Evolutionary conservation across 1,139 yeast species (phyloP).

Genomic region (Zygoascus meyerae): DNA sequence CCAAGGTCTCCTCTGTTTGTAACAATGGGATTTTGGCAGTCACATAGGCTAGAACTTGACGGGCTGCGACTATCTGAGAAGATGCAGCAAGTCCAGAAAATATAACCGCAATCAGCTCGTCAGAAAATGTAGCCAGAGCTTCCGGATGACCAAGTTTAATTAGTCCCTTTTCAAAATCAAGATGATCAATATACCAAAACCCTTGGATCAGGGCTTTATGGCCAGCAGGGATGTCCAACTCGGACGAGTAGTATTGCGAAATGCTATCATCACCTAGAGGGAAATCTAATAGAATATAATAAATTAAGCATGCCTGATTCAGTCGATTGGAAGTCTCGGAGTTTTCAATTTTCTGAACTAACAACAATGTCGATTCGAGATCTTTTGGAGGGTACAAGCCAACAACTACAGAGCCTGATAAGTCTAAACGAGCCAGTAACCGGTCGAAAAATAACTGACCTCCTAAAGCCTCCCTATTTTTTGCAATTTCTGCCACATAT

Average conservation of each 20-base stretch:
- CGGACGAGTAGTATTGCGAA: slow-evolving; percentile 29
- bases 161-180: slow-evolving; percentile 19
- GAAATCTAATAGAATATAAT: slow-evolving; percentile 29
- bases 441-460: slow-evolving; percentile 26
- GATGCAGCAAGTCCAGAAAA: slow-evolving; percentile 7
- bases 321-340: slow-evolving; percentile 14
- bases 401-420: slow-evolving; percentile 13
- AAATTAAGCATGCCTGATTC: slow-evolving; percentile 23
- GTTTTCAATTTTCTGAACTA: slow-evolving; percentile 23
- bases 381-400: slow-evolving; percentile 26
- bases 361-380: slow-evolving; percentile 17
- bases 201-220: slow-evolving; percentile 23
- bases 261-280: slow-evolving; percentile 20
- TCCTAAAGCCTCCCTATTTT: slow-evolving; percentile 15
- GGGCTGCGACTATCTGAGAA: slow-evolving; percentile 3
- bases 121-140: slow-evolving; percentile 21
- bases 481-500: slow-evolving; percentile 11
- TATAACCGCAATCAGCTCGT: slow-evolving; percentile 20
- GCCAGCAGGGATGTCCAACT: slow-evolving; percentile 26
- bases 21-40: slow-evolving; percentile 20
- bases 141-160: slow-evolving; percentile 23
- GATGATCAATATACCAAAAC: slow-evolving; percentile 24
- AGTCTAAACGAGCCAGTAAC: slow-evolving; percentile 21
- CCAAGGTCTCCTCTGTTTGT: slow-evolving; percentile 16
- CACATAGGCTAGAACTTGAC: slow-evolving; percentile 20